Base-by-base conservation (phyloP, 192 early-diverging fungal genomes). In the Chytriomyces hyalinus region DNA sequence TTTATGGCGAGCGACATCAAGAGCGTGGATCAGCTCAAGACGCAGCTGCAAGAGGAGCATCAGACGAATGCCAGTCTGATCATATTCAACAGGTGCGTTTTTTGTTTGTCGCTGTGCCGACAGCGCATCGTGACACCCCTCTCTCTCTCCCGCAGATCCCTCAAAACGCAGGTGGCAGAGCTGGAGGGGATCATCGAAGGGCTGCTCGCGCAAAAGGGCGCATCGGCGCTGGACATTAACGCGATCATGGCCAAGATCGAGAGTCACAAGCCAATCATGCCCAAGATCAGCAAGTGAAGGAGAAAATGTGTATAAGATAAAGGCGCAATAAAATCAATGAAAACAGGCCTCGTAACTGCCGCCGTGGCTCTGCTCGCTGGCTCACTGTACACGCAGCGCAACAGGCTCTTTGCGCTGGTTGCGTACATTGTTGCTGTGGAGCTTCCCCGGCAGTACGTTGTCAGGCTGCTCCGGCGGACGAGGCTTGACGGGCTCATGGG, bases 11-110 rank as follows among this genome's bases (percentile, higher is more conserved):
- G 67, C 49, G 76, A 78, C 47, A 60, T 69, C 22, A 78, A 78
- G 60, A 78, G 65, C 46, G 67, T 57, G n/a, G 76, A 78, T 26
- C 53, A 49, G 60, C 49, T 78, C 6, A 78, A 78, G 60, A 53
- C 76, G 36, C 76, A 78, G 76, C 48, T 78, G 50, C 76, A 78
- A 45, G 76, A 78, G 65, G 76, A 78, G 76, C 76, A 78, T 61
- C 65, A 67, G 20, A 78, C 76, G 65, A 78, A 78, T 26, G 76
- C 76, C 49, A 69, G 65, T 57, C 60, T 78, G 59, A 78, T 78
- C 61, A 78, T 78, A n/a, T 78, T 78, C 67, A 78, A 78, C 46
- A 44, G 76, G 76, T 70, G 17, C 46, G 26, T 67, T 20, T 28
- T 36, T 67, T 57, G 13, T 48, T 3, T 59, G 53, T 59, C 20